phyloP scores from a whole-genome alignment of 192 early-diverging fungal genomes.

The Jimgerdemannia flammicorona region DNA sequence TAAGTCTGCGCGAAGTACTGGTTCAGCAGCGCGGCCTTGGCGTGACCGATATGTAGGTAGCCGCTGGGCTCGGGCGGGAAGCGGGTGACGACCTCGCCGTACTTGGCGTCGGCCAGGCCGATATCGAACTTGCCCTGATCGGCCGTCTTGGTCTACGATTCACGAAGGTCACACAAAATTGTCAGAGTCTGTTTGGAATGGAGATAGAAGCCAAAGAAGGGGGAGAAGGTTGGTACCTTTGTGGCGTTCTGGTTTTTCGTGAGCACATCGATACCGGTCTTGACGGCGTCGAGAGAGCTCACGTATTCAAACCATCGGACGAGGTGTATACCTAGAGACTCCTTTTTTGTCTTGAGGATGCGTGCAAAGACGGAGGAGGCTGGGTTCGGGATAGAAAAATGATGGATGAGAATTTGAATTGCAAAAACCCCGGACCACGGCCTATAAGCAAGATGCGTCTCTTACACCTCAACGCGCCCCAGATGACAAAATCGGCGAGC shows the following conservation, averaged over 20 bases:
- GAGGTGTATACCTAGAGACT: constrained; percentile 63
- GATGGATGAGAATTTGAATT: too few species aligned
- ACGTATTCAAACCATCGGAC: constrained; percentile 81
- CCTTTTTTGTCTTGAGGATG: constrained; percentile 72
- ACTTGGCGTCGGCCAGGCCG: constrained; percentile 69
- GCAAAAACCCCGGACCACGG: too few species aligned
- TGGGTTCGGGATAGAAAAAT: constrained; percentile 6
- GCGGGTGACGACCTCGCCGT: constrained; percentile 92
- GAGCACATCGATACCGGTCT: constrained; percentile 41
- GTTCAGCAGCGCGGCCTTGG: constrained; percentile 97
- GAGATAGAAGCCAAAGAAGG: too few species aligned
- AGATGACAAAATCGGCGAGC: constrained; percentile 80
- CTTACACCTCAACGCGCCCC: constrained; percentile 79
- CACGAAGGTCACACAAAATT: too few species aligned
- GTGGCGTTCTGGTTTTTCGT: constrained; percentile 41
- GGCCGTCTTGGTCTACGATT: constrained; percentile 35
- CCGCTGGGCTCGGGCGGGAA: constrained; percentile 99
- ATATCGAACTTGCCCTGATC: constrained; percentile 97
- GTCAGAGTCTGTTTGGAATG: too few species aligned
- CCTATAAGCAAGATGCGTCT: too few species aligned
- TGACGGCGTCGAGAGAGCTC: constrained; percentile 49
- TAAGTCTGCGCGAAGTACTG: constrained; percentile 92
- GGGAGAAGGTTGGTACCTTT: too few species aligned
- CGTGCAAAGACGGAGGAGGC: constrained; percentile 75
- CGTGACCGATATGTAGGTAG: constrained; percentile 99